Base-by-base conservation (phyloP, 2,329 filamentous ascomycete species). In the Aspergillus costaricaensis region DNA sequence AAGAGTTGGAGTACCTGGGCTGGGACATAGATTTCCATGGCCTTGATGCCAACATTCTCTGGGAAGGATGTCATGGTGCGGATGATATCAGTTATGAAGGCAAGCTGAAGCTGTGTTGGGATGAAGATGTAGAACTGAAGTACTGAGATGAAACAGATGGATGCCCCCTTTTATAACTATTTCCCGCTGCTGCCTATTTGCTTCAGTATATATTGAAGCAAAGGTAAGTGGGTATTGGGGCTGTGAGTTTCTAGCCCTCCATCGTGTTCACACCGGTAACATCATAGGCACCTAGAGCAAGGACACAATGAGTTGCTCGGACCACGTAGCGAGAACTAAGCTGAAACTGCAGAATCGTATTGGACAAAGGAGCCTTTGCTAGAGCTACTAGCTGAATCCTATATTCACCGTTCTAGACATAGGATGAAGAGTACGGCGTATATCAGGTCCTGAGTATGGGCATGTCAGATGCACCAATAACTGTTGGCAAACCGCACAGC, bases 21-120 rank as follows among this genome's bases (percentile, higher is more conserved):
- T 67, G 91, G 91, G 75, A 92, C 91, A 80, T 95, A 95, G 75
- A 95, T 86, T 77, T 95, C 91, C 79, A 95, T 91, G 89, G 90
- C 91, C 83, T 95, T 94, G 77, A 95, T 92, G 85, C 91, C 91
- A 79, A 95, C 89, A 81, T 94, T 94, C 79, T 92, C 87, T 67
- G 91, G 90, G 80, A 90, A 88, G 69, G 88, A 77, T 74, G 89
- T 85, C 90, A 92, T 93, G 67, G 65, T 79, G 70, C 65, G 63
- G 64, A 68, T 64, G 65, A 44, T 15, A 44, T 8, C 10, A 14
- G 10, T 10, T 14, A 12, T 23, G 8, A 3, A 23, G 2, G 7
- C 25, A 8, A 27, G 23, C 17, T 15, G 41, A 44, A 21, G 7
- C 10, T 23, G 10, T 44, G 39, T 7, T 23, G 41, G 12, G 12